Evolutionary conservation across 2,329 filamentous ascomycete genomes (phyloP), one percentile per base, ranked within the genome.

Genomic region (Cercospora zeae-maydis): DNA sequence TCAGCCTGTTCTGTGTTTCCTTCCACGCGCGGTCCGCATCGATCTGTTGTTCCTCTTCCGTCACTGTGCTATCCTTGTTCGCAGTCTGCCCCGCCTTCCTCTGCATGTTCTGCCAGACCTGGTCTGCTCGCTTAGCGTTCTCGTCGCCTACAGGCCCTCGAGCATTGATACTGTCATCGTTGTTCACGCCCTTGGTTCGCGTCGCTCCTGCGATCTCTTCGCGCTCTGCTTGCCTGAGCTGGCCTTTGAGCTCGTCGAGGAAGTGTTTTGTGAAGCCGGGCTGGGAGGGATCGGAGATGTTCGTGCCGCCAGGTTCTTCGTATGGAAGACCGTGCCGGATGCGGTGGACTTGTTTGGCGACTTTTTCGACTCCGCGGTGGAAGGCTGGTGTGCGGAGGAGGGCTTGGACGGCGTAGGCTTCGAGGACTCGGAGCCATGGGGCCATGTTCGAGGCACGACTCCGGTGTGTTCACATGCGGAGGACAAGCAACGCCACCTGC

Each of bases 361-460:
- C 77, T 61, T 78, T 78, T 24, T 81, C 78, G 16, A 86, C 81
- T 27, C 70, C 77, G 59, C 80, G 78, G 69, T 86, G 84, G 76
- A 86, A 86, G 36, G 78, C 72, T 2, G 82, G 82, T 59, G 81
- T 84, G 58, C 76, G 75, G 45, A 86, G 78, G 59, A 86, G 80
- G 78, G 83, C 70, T 42, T 71, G 66, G 8, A 70, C 71, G 55
- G 66, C 62, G 64, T 70, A 70, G 62, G 77, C 76, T 72, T 79
- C 78, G 13, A 79, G 71, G 13, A 79, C 59, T 37, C 71, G 71
- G 21, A 78, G 67, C 77, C 75, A 78, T 30, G 68, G 70, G 11
- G 66, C 68, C 74, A 77, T 73, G 30, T 11, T 51, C n/a, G 42
- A 16, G 14, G 33, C 8, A 13, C 31, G 24, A 34, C 39, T 51